Evolutionary conservation across 2,329 filamentous ascomycete species (phyloP).

Genomic region (Talaromyces verruculosus): DNA sequence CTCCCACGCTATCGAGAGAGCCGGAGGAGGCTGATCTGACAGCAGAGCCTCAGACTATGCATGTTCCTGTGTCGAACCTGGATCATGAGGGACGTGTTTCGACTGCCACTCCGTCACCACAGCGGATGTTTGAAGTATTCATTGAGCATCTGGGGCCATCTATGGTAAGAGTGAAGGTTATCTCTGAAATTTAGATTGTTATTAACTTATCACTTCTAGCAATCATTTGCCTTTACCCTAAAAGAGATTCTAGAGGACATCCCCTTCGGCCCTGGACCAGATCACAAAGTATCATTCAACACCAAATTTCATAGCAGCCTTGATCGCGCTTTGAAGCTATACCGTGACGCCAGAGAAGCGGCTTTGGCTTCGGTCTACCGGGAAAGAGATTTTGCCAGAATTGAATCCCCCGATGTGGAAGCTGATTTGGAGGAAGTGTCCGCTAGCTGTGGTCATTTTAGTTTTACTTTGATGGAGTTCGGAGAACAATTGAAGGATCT

Average conservation of each 20-base stretch:
- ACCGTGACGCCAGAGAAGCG: conserved; percentile 70
- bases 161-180: conserved; percentile 55
- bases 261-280: conserved; percentile 70
- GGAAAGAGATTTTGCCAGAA: conserved; percentile 69
- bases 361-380: conserved; percentile 79
- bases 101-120: conserved; percentile 46
- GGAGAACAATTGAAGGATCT: conserved; percentile 85
- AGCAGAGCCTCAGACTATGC: conserved; percentile 29
- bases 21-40: conserved; percentile 57
- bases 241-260: conserved; percentile 85
- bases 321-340: conserved; percentile 74
- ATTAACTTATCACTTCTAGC: conserved; percentile 45
- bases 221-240: conserved; percentile 88
- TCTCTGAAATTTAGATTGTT: background rate
- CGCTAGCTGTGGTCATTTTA: conserved; percentile 96
- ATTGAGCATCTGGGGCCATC: conserved; percentile 86
- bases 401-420: conserved; percentile 70
- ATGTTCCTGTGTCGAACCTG: conserved; percentile 16
- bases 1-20: conserved; percentile 64
- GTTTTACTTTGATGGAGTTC: conserved; percentile 85
- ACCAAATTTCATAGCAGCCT: conserved; percentile 79
- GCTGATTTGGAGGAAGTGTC: conserved; percentile 97
- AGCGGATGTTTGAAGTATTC: conserved; percentile 89
- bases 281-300: conserved; percentile 71
- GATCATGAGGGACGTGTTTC: conserved; percentile 19